A percentile compares a stretch with the other conserved stretches of the same genome.
These are phyloP conservation scores for Suillus americanus DNA, from an alignment of 768 basidiomycete species.

Conservation along the genomic window DNA sequence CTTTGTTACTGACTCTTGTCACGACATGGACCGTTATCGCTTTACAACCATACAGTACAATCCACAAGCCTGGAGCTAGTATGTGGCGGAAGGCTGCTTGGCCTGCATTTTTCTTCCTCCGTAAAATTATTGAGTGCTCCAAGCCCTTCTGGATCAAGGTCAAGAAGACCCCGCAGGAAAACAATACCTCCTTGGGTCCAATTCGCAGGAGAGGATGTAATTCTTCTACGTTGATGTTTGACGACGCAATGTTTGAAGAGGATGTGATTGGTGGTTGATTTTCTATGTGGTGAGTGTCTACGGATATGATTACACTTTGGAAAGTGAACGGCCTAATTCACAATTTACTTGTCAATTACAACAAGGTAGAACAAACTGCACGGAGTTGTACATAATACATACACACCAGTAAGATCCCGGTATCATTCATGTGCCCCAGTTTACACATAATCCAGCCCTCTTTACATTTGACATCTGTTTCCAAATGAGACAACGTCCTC, in stretches of 20 bases:
- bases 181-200: neutral
- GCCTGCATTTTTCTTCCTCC: slow-evolving; percentile 17
- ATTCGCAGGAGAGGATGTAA: too few relatives aligned
- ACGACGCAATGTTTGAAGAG: neutral
- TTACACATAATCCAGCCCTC: too few relatives aligned
- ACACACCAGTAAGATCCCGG: too few relatives aligned
- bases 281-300: neutral
- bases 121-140: neutral
- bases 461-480: too few relatives aligned
- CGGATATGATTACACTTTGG: neutral
- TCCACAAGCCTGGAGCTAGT: slow-evolving; percentile 14
- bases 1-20: slow-evolving; percentile 42
- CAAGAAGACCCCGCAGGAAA: neutral
- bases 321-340: neutral
- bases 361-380: neutral
- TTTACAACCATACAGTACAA: slow-evolving; percentile 37
- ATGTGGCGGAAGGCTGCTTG: slow-evolving; percentile 18
- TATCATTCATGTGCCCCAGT: too few relatives aligned
- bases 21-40: slow-evolving; percentile 55
- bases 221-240: neutral
- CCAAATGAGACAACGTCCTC: too few relatives aligned
- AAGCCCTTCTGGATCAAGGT: too few relatives aligned
- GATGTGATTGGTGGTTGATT: neutral
- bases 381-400: too few relatives aligned
- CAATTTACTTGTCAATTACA: neutral